Conservation (phyloP, 2,329 filamentous ascomycete species). For the Simplicillium sp. region DNA sequence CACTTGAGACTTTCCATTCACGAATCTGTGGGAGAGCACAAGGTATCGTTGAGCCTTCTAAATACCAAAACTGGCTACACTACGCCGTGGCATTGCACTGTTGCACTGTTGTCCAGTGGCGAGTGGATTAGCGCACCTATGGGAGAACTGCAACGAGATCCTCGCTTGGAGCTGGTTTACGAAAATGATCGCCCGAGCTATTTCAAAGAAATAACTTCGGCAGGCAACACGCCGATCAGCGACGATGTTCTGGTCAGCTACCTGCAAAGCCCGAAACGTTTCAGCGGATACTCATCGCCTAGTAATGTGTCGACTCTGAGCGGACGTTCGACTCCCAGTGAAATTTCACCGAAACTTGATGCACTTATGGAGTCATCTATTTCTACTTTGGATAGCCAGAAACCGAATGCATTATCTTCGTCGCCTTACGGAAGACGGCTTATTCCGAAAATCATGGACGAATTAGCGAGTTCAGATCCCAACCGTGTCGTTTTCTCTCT, state of each 20-base stretch:
- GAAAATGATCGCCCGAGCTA: conserved; percentile 14
- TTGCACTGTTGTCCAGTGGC: conserved; percentile 12
- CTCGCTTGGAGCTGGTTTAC: conserved; percentile 11
- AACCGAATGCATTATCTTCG: not conserved
- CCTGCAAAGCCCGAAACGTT: conserved; percentile 1
- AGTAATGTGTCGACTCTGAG: not conserved
- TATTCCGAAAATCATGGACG: conserved; percentile 18
- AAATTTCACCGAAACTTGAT: not conserved
- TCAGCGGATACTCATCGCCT: not conserved
- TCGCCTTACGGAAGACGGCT: conserved; percentile 13
- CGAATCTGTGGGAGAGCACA: conserved; percentile 15
- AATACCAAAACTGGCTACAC: conserved; percentile 19
- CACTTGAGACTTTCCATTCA: conserved; percentile 20
- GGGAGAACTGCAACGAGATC: conserved; percentile 15
- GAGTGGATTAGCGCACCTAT: conserved; percentile 15
- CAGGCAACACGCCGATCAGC: not conserved
- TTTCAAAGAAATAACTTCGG: conserved; percentile 8
- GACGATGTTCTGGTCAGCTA: conserved; percentile 1
- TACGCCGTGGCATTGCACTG: conserved; percentile 21
- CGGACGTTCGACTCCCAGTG: not conserved
- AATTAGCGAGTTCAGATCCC: conserved; percentile 15
- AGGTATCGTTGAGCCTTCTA: conserved; percentile 18
- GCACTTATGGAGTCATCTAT: not conserved
- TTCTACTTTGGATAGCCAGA: not conserved
- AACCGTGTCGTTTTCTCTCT: conserved; percentile 15